phyloP scores from a whole-genome alignment of 805 yeast genomes.

The Nakazawaea sp. region DNA sequence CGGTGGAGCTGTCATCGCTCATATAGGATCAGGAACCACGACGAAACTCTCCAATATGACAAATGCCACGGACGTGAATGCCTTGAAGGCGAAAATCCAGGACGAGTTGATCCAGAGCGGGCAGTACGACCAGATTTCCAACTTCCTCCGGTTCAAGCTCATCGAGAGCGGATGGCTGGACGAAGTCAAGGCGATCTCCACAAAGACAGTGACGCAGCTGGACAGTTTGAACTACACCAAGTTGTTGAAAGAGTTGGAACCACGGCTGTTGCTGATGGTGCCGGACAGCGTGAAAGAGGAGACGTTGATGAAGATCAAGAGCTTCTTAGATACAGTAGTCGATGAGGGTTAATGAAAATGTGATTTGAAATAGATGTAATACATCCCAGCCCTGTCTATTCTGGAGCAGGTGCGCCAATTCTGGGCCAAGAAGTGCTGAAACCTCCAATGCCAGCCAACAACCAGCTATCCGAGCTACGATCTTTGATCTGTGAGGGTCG shows the following conservation, averaged over 20 bases:
- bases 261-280: constrained; percentile 62
- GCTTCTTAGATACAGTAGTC: constrained; percentile 47
- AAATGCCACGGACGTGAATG: constrained; percentile 4
- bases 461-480: no score
- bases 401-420: no score
- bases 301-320: constrained; percentile 48
- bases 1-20: no score
- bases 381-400: no score
- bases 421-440: background rate
- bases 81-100: constrained; percentile 55
- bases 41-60: no score
- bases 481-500: no score
- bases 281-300: constrained; percentile 60
- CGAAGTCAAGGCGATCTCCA: constrained; percentile 55
- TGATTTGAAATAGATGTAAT: no score
- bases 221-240: constrained; percentile 44
- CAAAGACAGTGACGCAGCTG: constrained; percentile 29
- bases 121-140: constrained; percentile 70
- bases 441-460: no score
- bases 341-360: no score
- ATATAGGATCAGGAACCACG: no score
- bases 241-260: constrained; percentile 46
- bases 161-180: constrained; percentile 86
- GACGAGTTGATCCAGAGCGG: constrained; percentile 70
- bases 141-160: constrained; percentile 53